Base-by-base conservation (phyloP, 495 filamentous ascomycete genomes). In the Barbatosphaeria neglecta region DNA sequence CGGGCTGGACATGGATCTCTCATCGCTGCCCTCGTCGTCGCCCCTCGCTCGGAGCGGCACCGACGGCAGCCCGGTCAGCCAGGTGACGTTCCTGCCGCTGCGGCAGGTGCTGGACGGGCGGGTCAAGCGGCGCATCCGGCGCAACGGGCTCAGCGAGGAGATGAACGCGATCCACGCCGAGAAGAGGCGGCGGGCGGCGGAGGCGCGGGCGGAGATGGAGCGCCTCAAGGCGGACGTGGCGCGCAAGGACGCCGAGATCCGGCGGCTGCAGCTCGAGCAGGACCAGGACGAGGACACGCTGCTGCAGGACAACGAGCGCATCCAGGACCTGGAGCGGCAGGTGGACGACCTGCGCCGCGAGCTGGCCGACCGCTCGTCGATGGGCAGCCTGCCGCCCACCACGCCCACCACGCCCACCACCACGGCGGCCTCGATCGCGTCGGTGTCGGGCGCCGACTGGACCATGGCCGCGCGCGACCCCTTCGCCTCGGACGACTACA, bases 61-160 rank as follows among this genome's bases (percentile, higher is more conserved):
- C n/a, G n/a, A n/a, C n/a, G n/a, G n/a, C n/a, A n/a, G n/a, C n/a
- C n/a, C n/a, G n/a, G n/a, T n/a, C 42, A 57, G 60, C 13, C 57
- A 66, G 37, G 48, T 70, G 18, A 54, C 48, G 25, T 85, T 87
- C 50, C 74, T 75, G 2, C 82, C 86, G 0, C 65, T 89, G 24
- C 70, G 77, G n/a, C 78, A 85, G 22, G 73, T 83, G 4, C 59
- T 90, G 19, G 82, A 87, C 53, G 68, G 69, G 19, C 76, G 86
- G n/a, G 73, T 77, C n/a, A 79, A 81, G 57, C 77, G 86, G 19
- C 74, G 84, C 38, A 72, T 89, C 20, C 72, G 78, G 13, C 77
- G 85, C 18, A 80, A 81, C 49, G 79, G 84, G 22, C 61, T 92
- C 28, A 86, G 83, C 51, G 78, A 87, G 55, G 84, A 89, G 59